These are phyloP conservation scores for Elongisporangium undulatum DNA, from an alignment of 352 stramenopile genomes.

Conservation along the genomic window DNA sequence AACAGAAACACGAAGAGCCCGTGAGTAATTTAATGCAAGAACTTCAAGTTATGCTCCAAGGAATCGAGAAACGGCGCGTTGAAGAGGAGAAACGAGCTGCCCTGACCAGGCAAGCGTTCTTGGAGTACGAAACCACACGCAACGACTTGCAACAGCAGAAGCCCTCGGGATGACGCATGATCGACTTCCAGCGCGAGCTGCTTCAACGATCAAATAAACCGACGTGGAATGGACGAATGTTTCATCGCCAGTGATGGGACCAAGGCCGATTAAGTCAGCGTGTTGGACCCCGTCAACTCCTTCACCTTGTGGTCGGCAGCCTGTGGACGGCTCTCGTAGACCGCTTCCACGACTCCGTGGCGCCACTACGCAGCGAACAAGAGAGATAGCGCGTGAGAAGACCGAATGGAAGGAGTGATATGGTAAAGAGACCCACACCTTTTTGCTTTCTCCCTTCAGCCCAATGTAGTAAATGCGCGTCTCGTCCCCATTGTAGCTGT, in stretches of 20 bases:
- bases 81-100: slow-evolving; percentile 61
- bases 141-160: slow-evolving; percentile 25
- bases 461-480: slow-evolving; percentile 86
- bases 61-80: slow-evolving; percentile 50
- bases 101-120: slow-evolving; percentile 38
- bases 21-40: slow-evolving; percentile 37
- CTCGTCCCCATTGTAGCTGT: slow-evolving; percentile 68
- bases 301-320: slow-evolving; percentile 76
- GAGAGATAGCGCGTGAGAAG: neutral
- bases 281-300: slow-evolving; percentile 34
- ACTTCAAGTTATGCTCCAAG: slow-evolving; percentile 54
- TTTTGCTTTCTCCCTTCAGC: slow-evolving; percentile 84
- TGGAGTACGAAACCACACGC: slow-evolving; percentile 46
- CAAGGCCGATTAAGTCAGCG: slow-evolving; percentile 33
- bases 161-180: slow-evolving; percentile 3
- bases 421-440: slow-evolving; percentile 29
- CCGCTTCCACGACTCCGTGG: slow-evolving; percentile 78
- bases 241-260: neutral
- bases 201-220: neutral
- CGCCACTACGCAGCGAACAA: slow-evolving; percentile 53
- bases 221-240: neutral
- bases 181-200: neutral
- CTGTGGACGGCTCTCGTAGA: slow-evolving; percentile 80
- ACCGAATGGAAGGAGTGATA: neutral
- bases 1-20: slow-evolving; percentile 2